Base-by-base conservation (phyloP, 2,329 filamentous ascomycete species). In the Blumeriella jaapii region DNA sequence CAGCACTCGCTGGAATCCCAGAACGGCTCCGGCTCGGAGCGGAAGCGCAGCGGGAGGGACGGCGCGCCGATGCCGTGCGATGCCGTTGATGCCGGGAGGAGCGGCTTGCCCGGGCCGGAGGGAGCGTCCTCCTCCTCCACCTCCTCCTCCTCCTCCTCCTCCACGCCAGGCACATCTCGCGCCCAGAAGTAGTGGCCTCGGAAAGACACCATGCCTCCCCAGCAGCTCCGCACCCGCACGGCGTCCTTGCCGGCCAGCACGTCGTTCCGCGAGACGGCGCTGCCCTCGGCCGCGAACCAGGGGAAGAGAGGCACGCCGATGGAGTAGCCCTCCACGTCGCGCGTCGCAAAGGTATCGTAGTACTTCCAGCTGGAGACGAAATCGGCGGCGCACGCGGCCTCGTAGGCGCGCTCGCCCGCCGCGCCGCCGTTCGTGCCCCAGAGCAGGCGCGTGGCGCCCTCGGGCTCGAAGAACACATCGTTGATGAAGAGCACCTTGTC, bases 181-280 rank as follows among this genome's bases (percentile, higher is more conserved):
- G 29, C 23, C 6, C 17, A 29, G 29, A 79, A 70, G 55, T 69
- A 74, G 29, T 60, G 59, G 1, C 71, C 74, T 50, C 78, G 68
- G 56, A 77, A 77, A 2, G 72, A 72, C 2, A 74, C 76, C 71
- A 85, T 84, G 14, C 82, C 82, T 34, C 79, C 78, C 82, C 81
- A 86, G 58, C 82, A 86, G 44, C 75, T 77, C 48, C 69, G 71
- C 1, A 85, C 80, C 6, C 74, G 68, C 1, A 86, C 79, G 0
- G 78, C 71, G 45, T 78, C 73, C 23, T 55, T 66, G 36, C 73
- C 69, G 0, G 60, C 61, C 2, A 82, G 55, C 12, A 84, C 74
- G 52, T 81, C 78, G 4, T 64, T 61, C 28, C 79, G 65, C 23
- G 68, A 74, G n/a, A 59, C 59, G 0, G 61, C 72, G 10, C 66